A percentile compares a stretch with the other conserved stretches of the same genome.
Conservation (phyloP, 352 stramenopile species). For the Globisporangium orthogonon region DNA sequence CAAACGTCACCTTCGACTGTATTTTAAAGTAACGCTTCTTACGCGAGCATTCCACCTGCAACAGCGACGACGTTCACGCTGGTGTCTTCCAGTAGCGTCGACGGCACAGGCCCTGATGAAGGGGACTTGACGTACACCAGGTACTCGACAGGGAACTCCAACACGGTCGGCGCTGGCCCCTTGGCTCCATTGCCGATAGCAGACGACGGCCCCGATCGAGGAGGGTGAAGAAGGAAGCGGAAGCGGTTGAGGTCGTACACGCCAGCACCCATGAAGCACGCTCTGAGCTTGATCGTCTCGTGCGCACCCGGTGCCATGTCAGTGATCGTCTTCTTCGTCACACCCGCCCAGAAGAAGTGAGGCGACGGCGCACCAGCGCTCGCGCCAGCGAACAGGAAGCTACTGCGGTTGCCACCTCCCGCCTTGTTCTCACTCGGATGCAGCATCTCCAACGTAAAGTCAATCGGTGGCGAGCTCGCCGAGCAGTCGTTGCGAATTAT, state of each 20-base stretch:
- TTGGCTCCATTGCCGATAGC: neutral
- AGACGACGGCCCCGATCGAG: neutral
- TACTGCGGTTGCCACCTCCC: neutral
- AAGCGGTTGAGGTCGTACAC: conserved; percentile 85
- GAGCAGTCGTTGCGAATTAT: conserved; percentile 63
- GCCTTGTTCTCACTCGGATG: conserved; percentile 56
- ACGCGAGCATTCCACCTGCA: conserved; percentile 1
- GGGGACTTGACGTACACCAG: conserved; percentile 55
- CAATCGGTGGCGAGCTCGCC: conserved; percentile 41
- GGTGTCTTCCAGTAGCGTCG: neutral
- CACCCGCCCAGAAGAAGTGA: conserved; percentile 75
- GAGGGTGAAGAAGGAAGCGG: conserved; percentile 45
- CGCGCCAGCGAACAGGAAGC: conserved; percentile 4
- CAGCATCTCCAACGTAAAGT: conserved; percentile 77
- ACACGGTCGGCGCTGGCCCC: conserved; percentile 26
- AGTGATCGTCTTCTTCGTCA: conserved; percentile 63
- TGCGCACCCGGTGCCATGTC: conserved; percentile 40
- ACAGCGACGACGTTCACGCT: neutral
- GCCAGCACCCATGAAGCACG: conserved; percentile 64
- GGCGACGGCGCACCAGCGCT: conserved; percentile 25
- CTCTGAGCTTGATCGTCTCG: conserved; percentile 50
- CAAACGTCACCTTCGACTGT: too few species aligned
- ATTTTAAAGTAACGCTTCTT: neutral
- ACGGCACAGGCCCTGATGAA: conserved; percentile 2
- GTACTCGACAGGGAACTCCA: conserved; percentile 73